Evolutionary conservation across 371 early-diverging fungal species (phyloP).

Genomic region (Thermomucor indicae-seudaticae): DNA sequence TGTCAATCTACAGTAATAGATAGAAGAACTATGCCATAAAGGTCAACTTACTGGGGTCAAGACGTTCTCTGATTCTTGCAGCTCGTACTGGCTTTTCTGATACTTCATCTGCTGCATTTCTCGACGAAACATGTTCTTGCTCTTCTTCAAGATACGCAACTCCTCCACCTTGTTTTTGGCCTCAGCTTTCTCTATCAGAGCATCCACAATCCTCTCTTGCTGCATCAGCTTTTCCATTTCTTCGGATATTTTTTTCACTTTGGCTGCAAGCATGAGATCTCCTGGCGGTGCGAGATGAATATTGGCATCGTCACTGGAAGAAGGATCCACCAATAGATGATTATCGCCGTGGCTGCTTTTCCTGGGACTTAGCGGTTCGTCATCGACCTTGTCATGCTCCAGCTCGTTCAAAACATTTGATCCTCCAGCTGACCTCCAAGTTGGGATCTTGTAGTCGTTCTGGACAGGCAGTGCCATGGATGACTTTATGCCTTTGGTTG

Average conservation of each 20-base stretch:
- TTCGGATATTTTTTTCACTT: constrained; percentile 47
- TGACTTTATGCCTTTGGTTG: constrained; percentile 22
- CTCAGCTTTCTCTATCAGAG: constrained; percentile 59
- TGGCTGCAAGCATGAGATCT: constrained; percentile 58
- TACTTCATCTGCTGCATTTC: constrained; percentile 59
- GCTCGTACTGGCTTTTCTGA: constrained; percentile 66
- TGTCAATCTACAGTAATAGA: no score
- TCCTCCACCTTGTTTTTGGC: constrained; percentile 44
- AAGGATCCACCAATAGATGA: constrained; percentile 3
- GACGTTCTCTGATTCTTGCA: constrained; percentile 63
- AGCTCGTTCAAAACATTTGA: constrained; percentile 28
- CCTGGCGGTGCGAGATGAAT: constrained; percentile 66
- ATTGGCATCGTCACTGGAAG: constrained; percentile 13
- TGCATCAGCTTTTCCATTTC: constrained; percentile 58
- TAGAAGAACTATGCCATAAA: background rate
- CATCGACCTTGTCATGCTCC: constrained; percentile 27
- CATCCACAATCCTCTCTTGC: constrained; percentile 65
- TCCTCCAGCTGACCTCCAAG: constrained; percentile 36
- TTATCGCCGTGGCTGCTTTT: background rate
- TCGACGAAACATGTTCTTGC: constrained; percentile 51
- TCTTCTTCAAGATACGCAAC: constrained; percentile 59
- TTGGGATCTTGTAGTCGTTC: constrained; percentile 23
- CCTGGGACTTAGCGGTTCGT: background rate
- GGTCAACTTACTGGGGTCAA: constrained; percentile 53
- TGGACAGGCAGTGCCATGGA: constrained; percentile 34